Base-by-base conservation (phyloP, 306 rosid species). In the Castanea sativa region DNA sequence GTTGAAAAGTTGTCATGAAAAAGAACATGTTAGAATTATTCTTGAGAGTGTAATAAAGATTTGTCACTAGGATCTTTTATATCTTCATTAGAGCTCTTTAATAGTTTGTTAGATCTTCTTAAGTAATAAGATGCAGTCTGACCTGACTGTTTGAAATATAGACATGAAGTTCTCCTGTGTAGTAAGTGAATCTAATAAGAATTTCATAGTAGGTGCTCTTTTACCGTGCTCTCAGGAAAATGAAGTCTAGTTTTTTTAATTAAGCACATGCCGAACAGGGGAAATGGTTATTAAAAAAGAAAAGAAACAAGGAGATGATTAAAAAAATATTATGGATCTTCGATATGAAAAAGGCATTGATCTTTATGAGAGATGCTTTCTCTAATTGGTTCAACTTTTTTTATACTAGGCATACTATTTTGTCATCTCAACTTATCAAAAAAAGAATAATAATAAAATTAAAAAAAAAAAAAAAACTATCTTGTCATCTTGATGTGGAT, bases 401-500 rank as follows among this genome's bases (percentile, higher is more conserved):
- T 4, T 30, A 16, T 33, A 64, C 52, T 35, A 10, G 45, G 15
- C 72, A 3, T 67, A 19, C 25, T 32, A 35, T 67, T 14, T 67
- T 79, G 76, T 76, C 78, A 41, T 64, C 35, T 79, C 45, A 0
- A 38, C 45, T 38, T 38, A 38, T 38, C 10, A 7, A 38, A 38
- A 38, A 38, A 6, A 35, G 43, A 35, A 38, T 6, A 35, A 33
- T 5, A 38, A 38, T 35, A 23, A 23, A 23, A 23, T 23, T 23
- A 5, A 35, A 5, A 35, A 38, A 35, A n/a, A n/a, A 6, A 38
- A 7, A 7, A 7, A 7, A 38, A 7, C 10, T 38, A 19, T 35
- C 27, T 9, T 79, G 73, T 76, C 76, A 53, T 64, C 27, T 79
- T 29, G 59, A 63, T 38, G 68, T 73, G 55, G 80, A 72, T 69